phyloP scores from a whole-genome alignment of 495 filamentous ascomycete species.

The Cercophora samala region DNA sequence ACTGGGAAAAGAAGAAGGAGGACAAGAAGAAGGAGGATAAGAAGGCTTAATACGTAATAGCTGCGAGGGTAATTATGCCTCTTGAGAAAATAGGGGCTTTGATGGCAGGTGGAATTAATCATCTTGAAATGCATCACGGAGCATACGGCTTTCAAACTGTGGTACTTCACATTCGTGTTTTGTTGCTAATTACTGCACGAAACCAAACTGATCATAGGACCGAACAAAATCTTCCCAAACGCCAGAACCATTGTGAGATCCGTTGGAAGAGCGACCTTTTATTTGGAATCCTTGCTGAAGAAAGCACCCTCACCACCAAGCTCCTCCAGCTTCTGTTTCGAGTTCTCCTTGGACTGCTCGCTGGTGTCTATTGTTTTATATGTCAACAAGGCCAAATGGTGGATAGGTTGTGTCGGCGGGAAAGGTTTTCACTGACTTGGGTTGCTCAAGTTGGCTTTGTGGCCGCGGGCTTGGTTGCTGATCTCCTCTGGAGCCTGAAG shows the following conservation, averaged over 20 bases:
- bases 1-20: constrained; percentile 21
- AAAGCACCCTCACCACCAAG: constrained; percentile 25
- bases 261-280: no score
- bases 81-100: no score
- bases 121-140: no score
- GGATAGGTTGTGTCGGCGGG: no score
- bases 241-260: background rate
- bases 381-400: no score
- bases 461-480: constrained; percentile 18
- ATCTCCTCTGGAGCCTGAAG: constrained; percentile 17
- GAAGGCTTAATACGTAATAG: background rate
- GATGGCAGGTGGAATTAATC: no score
- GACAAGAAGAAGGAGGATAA: background rate
- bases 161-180: no score
- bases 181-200: no score
- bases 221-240: background rate
- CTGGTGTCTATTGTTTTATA: constrained; percentile 20
- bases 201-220: no score
- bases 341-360: constrained; percentile 22
- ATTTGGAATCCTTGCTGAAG: constrained; percentile 23
- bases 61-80: no score
- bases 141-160: no score
- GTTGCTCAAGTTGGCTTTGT: constrained; percentile 18
- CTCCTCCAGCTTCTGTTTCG: constrained; percentile 18
- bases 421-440: constrained; percentile 8